phyloP scores from a whole-genome alignment of 1,284 basidiomycete species.

The Phaffia rhodozyma region DNA sequence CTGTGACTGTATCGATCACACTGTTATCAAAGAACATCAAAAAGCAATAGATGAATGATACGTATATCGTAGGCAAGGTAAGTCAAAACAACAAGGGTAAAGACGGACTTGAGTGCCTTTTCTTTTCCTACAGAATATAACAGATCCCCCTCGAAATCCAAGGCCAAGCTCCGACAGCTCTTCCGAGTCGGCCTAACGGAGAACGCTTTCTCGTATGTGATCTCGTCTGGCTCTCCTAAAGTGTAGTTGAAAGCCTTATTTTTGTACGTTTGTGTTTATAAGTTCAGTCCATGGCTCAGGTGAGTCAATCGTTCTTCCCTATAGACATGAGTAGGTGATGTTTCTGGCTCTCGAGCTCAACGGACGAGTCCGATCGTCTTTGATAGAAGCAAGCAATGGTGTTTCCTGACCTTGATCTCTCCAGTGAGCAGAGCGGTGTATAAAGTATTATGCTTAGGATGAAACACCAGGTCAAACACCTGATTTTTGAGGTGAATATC shows the following conservation, averaged over 20 bases:
- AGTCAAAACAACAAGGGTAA: too few species aligned
- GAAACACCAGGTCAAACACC: constrained; percentile 80
- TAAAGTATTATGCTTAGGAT: constrained; percentile 55
- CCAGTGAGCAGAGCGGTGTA: constrained; percentile 73
- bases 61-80: too few species aligned
- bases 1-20: constrained; percentile 55
- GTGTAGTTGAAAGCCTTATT: constrained; percentile 11
- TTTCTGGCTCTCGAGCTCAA: not conserved
- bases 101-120: constrained; percentile 61
- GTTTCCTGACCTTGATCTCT: constrained; percentile 50
- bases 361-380: not conserved
- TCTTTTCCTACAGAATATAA: constrained; percentile 76
- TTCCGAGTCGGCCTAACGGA: constrained; percentile 37
- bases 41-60: not conserved
- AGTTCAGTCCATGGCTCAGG: not conserved
- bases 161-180: constrained; percentile 60
- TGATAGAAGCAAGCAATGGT: constrained; percentile 40
- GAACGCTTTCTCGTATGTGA: constrained; percentile 25
- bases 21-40: constrained; percentile 33
- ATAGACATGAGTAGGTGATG: constrained; percentile 27
- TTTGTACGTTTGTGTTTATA: too few species aligned
- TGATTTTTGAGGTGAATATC: constrained; percentile 36
- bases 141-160: constrained; percentile 50
- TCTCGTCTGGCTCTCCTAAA: constrained; percentile 44
- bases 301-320: not conserved